Evolutionary conservation across 805 yeast genomes (phyloP), one percentile per base, ranked within the genome.

Genomic region (Hanseniaspora opuntiae): DNA sequence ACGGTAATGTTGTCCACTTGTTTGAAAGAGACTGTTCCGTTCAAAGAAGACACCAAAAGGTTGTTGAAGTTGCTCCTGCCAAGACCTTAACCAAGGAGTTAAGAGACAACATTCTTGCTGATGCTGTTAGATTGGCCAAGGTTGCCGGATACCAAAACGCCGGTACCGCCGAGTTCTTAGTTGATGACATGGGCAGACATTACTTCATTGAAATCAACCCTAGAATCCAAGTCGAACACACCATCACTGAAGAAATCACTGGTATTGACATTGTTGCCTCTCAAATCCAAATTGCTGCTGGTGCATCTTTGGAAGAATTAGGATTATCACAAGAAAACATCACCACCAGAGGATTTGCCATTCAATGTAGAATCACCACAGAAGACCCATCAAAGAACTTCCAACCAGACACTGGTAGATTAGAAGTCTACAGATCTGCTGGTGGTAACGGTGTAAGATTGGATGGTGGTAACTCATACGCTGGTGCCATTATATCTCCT

Each of bases 1-100:
- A 85, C 65, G 98, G 98, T 56, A 93, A 90, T 67, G 96, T 89
- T 25, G 84, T 90, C 63, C 98, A 90, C 67, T 72, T 90, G 62
- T 93, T 88, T 61, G 98, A 90, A 76, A 83, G 98, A 72, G 98
- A 90, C 72, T 90, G 98, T 72, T 88, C 97, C n/a, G 98, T 90
- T 52, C 98, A 90, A 74, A 86, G 98, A 76, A 86, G 98, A 74
- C 98, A 90, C 70, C 98, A 90, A 73, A 90, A 90, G 71, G 98
- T 90, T 52, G 97, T 90, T 38, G 98, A 90, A 71, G 88, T 90
- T 62, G 98, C 98, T 4, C 97, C 99, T 12, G 97, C 97, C 38
- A 83, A 86, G 71, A 87, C 88, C 57, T 73, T 93, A 61, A 94
- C 97, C 24, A 68, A 73, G 47, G 74, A 74, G 28, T 93, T 89